A percentile compares a stretch with the other conserved stretches of the same genome.
phyloP scores from a whole-genome alignment of 2,329 filamentous ascomycete species.

The Colletotrichum gigasporum region DNA sequence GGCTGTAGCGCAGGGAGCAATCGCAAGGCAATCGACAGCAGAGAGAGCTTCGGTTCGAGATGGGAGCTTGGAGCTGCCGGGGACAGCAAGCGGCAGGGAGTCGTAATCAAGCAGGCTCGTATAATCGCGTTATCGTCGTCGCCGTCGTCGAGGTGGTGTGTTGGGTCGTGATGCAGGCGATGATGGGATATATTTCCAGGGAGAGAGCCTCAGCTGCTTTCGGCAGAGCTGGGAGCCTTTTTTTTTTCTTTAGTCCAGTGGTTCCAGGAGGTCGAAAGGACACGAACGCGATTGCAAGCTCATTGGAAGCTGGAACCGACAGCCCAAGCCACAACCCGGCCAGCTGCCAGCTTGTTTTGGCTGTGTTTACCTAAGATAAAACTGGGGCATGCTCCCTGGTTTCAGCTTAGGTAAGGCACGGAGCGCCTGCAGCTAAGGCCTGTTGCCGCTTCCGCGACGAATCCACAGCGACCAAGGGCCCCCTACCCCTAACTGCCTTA shows the following conservation, averaged over 20 bases:
- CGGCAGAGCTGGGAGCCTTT: slow-evolving; percentile 20
- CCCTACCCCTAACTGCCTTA: slow-evolving; percentile 14
- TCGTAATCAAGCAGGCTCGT: background rate
- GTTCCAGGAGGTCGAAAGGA: slow-evolving; percentile 34
- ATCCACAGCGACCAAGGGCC: too few species aligned
- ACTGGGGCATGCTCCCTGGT: background rate
- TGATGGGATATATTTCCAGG: slow-evolving; percentile 1
- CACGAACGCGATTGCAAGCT: slow-evolving; percentile 38
- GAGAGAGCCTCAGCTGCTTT: slow-evolving; percentile 20
- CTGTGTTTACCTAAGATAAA: background rate
- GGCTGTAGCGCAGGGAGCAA: slow-evolving; percentile 8
- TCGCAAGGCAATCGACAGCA: background rate
- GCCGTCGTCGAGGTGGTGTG: slow-evolving; percentile 2
- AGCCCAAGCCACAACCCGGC: slow-evolving; percentile 22
- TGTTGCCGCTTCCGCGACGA: background rate
- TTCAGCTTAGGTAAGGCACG: slow-evolving; percentile 18
- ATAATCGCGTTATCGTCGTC: background rate
- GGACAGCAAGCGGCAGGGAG: slow-evolving; percentile 4
- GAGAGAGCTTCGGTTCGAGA: slow-evolving; percentile 11
- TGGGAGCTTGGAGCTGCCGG: slow-evolving; percentile 27
- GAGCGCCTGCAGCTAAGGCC: too few species aligned
- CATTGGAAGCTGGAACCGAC: slow-evolving; percentile 34
- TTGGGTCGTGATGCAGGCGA: background rate
- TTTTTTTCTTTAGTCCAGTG: background rate
- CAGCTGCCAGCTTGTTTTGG: background rate